phyloP scores from a whole-genome alignment of 225 moss, liverwort and hornwort genomes.

The Pseudoscleropodium purum region DNA sequence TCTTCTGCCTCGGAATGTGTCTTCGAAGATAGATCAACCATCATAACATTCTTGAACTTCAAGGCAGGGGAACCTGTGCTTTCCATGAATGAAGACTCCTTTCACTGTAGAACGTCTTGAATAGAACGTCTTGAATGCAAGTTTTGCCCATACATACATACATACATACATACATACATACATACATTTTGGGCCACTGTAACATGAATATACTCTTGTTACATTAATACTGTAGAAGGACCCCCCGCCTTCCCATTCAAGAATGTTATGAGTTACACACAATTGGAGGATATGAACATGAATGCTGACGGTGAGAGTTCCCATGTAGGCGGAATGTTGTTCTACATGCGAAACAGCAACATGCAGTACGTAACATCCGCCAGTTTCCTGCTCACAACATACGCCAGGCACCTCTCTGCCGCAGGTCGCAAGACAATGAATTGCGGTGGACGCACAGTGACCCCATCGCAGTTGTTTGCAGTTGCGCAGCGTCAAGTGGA shows the following conservation, averaged over 20 bases:
- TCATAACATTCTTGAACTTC: background rate
- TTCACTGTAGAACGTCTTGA: background rate
- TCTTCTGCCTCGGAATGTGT: background rate
- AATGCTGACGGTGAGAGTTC: background rate
- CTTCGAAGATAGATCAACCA: background rate
- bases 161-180: too few species aligned
- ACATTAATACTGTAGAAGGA: background rate
- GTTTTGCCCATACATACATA: background rate
- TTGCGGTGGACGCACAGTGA: conserved; percentile 19
- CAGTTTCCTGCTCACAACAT: conserved; percentile 51
- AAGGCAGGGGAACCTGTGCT: background rate
- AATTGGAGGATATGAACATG: background rate
- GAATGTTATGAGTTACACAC: too few species aligned
- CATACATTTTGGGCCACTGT: background rate
- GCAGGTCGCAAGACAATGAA: background rate
- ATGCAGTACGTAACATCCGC: conserved; percentile 71
- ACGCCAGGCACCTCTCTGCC: conserved; percentile 42
- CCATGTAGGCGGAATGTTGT: conserved; percentile 48
- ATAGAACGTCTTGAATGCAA: background rate
- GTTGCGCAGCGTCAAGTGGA: conserved; percentile 56
- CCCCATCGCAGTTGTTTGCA: conserved; percentile 11
- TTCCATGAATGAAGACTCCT: background rate
- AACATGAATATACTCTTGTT: background rate
- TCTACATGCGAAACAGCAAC: conserved; percentile 33
- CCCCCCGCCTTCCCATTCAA: background rate